A percentile compares a stretch with the other conserved stretches of the same genome.
phyloP scores from a whole-genome alignment of 2,329 filamentous ascomycete species.

The Thelonectria olida region DNA sequence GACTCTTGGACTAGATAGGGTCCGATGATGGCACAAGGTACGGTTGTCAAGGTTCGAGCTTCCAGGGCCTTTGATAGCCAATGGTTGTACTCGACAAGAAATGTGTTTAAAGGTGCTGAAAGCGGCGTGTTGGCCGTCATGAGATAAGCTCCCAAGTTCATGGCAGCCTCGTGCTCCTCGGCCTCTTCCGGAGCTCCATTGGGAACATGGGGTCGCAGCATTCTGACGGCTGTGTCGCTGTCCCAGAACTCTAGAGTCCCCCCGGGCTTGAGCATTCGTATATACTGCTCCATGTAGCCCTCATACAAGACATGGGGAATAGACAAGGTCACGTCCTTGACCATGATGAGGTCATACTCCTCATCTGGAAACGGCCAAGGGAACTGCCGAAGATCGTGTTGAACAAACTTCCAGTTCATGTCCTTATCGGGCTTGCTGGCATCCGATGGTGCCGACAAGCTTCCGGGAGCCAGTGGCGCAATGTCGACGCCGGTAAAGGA shows the following conservation, averaged over 20 bases:
- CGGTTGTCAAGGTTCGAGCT: slow-evolving; percentile 71
- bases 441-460: slow-evolving; percentile 41
- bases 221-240: slow-evolving; percentile 83
- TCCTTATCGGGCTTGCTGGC: slow-evolving; percentile 69
- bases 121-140: slow-evolving; percentile 87
- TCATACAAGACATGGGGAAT: slow-evolving; percentile 69
- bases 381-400: slow-evolving; percentile 80
- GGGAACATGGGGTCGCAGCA: slow-evolving; percentile 80
- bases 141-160: slow-evolving; percentile 80
- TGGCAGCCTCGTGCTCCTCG: slow-evolving; percentile 70
- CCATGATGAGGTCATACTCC: slow-evolving; percentile 88
- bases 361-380: slow-evolving; percentile 82
- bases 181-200: slow-evolving; percentile 52
- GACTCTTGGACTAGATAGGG: slow-evolving; percentile 84
- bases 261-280: slow-evolving; percentile 79
- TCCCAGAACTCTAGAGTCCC: slow-evolving; percentile 91
- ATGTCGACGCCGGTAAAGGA: slow-evolving; percentile 87
- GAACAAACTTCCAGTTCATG: slow-evolving; percentile 88
- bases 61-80: slow-evolving; percentile 85
- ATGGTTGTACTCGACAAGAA: slow-evolving; percentile 81
- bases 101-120: slow-evolving; percentile 81
- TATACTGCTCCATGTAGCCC: slow-evolving; percentile 72
- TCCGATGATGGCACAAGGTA: slow-evolving; percentile 81
- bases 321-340: slow-evolving; percentile 81
- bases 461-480: slow-evolving; percentile 70